Conservation (phyloP, 768 basidiomycete genomes). For the Hypholoma sublateritium region DNA sequence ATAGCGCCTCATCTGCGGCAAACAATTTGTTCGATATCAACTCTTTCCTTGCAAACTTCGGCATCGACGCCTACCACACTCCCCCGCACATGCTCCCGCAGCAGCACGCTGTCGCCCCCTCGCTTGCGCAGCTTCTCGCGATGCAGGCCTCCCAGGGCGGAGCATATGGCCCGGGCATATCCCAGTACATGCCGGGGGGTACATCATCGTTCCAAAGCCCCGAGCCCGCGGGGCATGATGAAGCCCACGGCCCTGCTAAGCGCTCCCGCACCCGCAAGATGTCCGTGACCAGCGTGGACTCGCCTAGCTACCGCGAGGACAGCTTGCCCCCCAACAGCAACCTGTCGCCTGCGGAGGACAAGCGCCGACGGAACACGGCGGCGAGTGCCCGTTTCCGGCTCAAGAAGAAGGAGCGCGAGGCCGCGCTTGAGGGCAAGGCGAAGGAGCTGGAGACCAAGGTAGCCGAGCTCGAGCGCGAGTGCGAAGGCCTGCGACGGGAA, state of each 20-base stretch:
- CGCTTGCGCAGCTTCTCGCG: conserved; percentile 71
- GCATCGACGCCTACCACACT: conserved; percentile 13
- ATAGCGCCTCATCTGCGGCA: conserved; percentile 26
- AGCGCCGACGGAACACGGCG: conserved; percentile 90
- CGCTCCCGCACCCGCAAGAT: conserved; percentile 56
- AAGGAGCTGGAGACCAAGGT: conserved; percentile 85
- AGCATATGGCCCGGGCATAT: conserved; percentile 16
- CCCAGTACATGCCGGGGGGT: conserved; percentile 23
- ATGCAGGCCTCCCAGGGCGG: conserved; percentile 44
- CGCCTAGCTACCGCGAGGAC: conserved; percentile 31
- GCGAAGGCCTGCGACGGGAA: conserved; percentile 83
- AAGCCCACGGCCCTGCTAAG: conserved; percentile 43
- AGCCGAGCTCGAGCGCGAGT: conserved; percentile 84
- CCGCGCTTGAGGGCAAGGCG: conserved; percentile 79
- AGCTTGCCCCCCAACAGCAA: conserved; percentile 22
- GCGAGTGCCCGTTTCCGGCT: conserved; percentile 91
- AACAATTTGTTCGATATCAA: conserved; percentile 39
- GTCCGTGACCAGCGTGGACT: conserved; percentile 34
- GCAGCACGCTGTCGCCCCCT: conserved; percentile 42
- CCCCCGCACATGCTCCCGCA: conserved; percentile 30
- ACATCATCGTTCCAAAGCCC: conserved; percentile 19
- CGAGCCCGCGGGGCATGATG: conserved; percentile 25
- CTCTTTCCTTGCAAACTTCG: conserved; percentile 30
- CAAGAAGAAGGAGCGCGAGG: conserved; percentile 96
- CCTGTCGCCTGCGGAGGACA: conserved; percentile 74